Conservation (phyloP, 768 basidiomycete species). For the Paxillus rubicundulus region DNA sequence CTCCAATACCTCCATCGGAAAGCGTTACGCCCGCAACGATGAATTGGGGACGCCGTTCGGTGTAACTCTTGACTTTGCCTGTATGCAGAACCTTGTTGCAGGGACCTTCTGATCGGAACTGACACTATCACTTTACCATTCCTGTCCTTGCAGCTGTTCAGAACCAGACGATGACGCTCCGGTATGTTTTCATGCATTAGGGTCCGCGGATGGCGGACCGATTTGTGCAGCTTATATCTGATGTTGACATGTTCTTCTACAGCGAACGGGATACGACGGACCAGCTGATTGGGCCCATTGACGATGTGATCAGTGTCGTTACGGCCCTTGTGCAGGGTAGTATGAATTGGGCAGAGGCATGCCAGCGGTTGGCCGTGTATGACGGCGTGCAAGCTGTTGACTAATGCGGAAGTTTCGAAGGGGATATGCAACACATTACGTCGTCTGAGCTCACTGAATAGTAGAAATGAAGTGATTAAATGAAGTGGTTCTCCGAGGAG, state of each 20-base stretch:
- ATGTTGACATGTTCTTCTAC: conserved; percentile 3
- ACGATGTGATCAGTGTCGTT: conserved; percentile 83
- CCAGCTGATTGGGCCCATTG: conserved; percentile 87
- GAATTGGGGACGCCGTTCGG: conserved; percentile 98
- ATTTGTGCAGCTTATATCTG: conserved; percentile 2
- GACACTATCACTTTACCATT: not conserved
- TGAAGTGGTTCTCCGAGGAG: conserved; percentile 15
- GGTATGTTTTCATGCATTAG: conserved; percentile 48
- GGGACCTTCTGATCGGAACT: not conserved
- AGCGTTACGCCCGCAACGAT: conserved; percentile 96
- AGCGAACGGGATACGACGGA: conserved; percentile 95
- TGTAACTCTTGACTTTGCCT: conserved; percentile 93
- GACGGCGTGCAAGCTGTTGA: conserved; percentile 88
- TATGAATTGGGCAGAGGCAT: conserved; percentile 77
- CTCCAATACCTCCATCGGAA: conserved; percentile 92
- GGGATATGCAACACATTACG: not conserved
- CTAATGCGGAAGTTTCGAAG: conserved; percentile 9
- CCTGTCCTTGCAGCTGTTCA: conserved; percentile 60
- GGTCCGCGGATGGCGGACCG: not conserved
- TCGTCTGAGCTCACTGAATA: not conserved
- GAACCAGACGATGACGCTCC: conserved; percentile 91
- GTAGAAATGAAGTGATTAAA: not conserved
- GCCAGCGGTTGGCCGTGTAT: conserved; percentile 68
- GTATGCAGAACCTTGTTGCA: conserved; percentile 39
- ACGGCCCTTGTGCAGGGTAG: conserved; percentile 73